These are phyloP conservation scores for Penicillium roqueforti DNA, from an alignment of 495 filamentous ascomycete genomes.

Conservation along the genomic window DNA sequence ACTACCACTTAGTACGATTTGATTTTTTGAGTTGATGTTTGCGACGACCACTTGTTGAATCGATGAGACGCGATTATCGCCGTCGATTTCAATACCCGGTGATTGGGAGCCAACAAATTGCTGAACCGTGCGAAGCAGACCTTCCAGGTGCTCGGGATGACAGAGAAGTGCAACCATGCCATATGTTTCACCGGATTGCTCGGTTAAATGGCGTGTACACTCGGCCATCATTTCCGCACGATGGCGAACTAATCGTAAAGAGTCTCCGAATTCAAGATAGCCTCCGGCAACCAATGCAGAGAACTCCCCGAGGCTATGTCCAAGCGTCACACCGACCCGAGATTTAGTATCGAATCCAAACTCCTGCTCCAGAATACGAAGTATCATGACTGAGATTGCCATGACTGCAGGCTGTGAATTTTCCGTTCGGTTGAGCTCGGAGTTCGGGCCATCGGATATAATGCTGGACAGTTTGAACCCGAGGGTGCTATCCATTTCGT, in stretches of 20 bases:
- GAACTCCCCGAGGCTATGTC: constrained; percentile 95
- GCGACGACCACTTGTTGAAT: constrained; percentile 88
- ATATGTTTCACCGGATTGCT: constrained; percentile 64
- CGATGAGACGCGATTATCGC: constrained; percentile 57
- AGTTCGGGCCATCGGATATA: constrained; percentile 74
- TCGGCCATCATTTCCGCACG: constrained; percentile 83
- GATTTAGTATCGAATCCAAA: constrained; percentile 70
- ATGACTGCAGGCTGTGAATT: constrained; percentile 96
- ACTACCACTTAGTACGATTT: constrained; percentile 90
- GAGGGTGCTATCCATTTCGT: constrained; percentile 77
- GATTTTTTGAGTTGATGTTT: constrained; percentile 93
- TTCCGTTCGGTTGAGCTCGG: constrained; percentile 69
- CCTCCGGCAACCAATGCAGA: constrained; percentile 81
- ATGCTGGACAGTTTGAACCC: constrained; percentile 65
- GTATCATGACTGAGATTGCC: constrained; percentile 85
- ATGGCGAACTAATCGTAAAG: constrained; percentile 68
- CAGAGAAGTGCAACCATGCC: constrained; percentile 94
- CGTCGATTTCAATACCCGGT: constrained; percentile 56
- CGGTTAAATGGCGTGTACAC: constrained; percentile 60
- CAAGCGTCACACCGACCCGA: constrained; percentile 74
- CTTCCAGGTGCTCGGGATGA: constrained; percentile 65
- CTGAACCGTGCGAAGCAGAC: constrained; percentile 66
- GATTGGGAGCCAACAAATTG: constrained; percentile 70
- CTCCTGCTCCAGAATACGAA: constrained; percentile 81
- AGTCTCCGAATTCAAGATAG: constrained; percentile 71